phyloP scores from a whole-genome alignment of 768 basidiomycete species.

The Gloeophyllum trabeum region DNA sequence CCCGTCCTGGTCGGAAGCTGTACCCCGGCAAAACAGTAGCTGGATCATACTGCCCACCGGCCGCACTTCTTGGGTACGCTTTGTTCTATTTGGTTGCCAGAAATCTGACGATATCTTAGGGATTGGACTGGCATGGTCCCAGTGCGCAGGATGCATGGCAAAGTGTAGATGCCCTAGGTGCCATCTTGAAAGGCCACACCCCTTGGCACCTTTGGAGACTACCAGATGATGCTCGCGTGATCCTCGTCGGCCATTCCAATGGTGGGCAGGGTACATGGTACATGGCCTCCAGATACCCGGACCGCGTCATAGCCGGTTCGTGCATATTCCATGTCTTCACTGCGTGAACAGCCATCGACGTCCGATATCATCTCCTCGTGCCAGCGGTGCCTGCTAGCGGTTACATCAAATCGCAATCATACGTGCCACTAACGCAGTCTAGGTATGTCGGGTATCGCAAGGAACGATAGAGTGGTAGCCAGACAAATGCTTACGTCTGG shows the following conservation, averaged over 20 bases:
- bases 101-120: conserved; percentile 27
- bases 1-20: conserved; percentile 50
- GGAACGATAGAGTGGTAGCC: neutral
- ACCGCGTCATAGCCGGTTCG: conserved; percentile 54
- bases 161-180: conserved; percentile 42
- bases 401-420: conserved; percentile 82
- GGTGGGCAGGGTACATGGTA: conserved; percentile 90
- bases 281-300: conserved; percentile 65
- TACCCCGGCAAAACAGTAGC: conserved; percentile 44
- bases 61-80: conserved; percentile 65
- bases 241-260: conserved; percentile 89
- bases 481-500: neutral
- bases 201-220: conserved; percentile 33
- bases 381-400: conserved; percentile 68
- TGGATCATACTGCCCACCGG: conserved; percentile 85
- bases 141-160: conserved; percentile 63
- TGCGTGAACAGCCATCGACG: neutral
- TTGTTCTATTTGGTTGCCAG: neutral
- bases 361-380: neutral
- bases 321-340: conserved; percentile 8
- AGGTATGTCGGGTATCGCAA: no score
- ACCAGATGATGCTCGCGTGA: conserved; percentile 26
- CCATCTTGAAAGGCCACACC: conserved; percentile 26
- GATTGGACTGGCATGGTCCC: conserved; percentile 88
- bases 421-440: conserved; percentile 63